Evolutionary conservation across 169 alveolate genomes (phyloP).

Genomic region (Cryptosporidium sp.): DNA sequence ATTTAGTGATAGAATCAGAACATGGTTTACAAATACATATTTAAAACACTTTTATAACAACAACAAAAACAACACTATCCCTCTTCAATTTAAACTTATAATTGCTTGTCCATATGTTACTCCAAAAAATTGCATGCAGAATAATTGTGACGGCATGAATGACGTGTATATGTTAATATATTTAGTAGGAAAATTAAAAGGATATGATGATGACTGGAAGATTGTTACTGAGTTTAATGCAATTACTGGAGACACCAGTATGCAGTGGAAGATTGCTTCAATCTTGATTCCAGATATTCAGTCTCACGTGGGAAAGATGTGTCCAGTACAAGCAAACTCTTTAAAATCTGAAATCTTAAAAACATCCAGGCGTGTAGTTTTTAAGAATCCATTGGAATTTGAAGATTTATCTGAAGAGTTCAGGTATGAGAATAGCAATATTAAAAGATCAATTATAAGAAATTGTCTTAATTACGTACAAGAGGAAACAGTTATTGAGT

Average conservation of each 20-base stretch:
- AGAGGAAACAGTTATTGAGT: slow-evolving; percentile 13
- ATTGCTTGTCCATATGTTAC: slow-evolving; percentile 38
- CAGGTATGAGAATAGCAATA: slow-evolving; percentile 1
- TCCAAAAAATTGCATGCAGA: slow-evolving; percentile 6
- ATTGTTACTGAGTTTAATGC: slow-evolving; percentile 26
- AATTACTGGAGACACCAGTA: background rate
- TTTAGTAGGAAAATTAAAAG: slow-evolving; percentile 29
- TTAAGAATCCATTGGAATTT: background rate
- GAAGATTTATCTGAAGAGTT: background rate
- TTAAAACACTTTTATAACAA: background rate
- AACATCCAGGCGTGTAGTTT: background rate
- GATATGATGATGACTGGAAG: slow-evolving; percentile 22
- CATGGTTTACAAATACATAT: slow-evolving; percentile 11
- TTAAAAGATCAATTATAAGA: slow-evolving; percentile 14
- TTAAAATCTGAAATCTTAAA: background rate
- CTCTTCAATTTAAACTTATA: slow-evolving; percentile 28
- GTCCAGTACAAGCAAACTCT: slow-evolving; percentile 12
- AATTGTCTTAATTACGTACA: slow-evolving; percentile 41
- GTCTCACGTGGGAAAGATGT: slow-evolving; percentile 2
- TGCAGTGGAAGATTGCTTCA: slow-evolving; percentile 13
- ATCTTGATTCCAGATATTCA: slow-evolving; percentile 21
- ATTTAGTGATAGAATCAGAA: background rate
- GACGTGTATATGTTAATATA: slow-evolving; percentile 28
- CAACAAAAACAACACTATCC: background rate
- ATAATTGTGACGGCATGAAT: background rate